Conservation (phyloP, 2,329 filamentous ascomycete species). For the Aureobasidium sp. region DNA sequence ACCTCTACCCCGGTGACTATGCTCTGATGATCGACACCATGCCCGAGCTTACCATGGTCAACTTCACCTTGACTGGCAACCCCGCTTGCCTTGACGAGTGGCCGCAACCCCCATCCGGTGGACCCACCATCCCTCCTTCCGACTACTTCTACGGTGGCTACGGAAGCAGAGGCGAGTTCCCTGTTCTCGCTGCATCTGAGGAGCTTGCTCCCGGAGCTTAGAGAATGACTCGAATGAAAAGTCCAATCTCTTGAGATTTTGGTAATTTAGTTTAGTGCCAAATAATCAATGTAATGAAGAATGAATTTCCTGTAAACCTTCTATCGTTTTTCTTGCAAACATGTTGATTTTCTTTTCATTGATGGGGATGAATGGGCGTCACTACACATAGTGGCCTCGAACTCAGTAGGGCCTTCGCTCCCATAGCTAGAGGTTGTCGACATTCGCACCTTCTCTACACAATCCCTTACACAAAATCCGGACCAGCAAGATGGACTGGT, state of each 20-base stretch:
- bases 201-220: not conserved
- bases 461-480: too few relatives aligned
- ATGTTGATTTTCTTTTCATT: not conserved
- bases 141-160: slow-evolving; percentile 30
- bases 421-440: too few relatives aligned
- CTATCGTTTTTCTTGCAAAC: not conserved
- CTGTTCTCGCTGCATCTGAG: not conserved
- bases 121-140: slow-evolving; percentile 17
- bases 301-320: not conserved
- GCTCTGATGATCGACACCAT: slow-evolving; percentile 41
- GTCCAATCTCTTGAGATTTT: not conserved
- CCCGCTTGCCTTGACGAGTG: slow-evolving; percentile 37
- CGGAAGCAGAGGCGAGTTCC: slow-evolving; percentile 14
- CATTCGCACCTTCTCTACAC: too few relatives aligned
- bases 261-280: not conserved
- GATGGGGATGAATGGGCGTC: too few relatives aligned
- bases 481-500: not conserved
- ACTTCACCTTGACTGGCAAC: slow-evolving; percentile 44
- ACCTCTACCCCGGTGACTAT: slow-evolving; percentile 51
- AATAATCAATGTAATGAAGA: not conserved
- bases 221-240: not conserved
- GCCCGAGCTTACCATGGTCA: slow-evolving; percentile 31
- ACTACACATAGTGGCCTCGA: too few relatives aligned
- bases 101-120: slow-evolving; percentile 26
- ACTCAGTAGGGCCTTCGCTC: too few relatives aligned